Percentiles rank a stretch among this genome's conserved stretches.
These are phyloP conservation scores for Aquilaria yunnanensis DNA, from an alignment of 345 rosid species.

Conservation along the genomic window DNA sequence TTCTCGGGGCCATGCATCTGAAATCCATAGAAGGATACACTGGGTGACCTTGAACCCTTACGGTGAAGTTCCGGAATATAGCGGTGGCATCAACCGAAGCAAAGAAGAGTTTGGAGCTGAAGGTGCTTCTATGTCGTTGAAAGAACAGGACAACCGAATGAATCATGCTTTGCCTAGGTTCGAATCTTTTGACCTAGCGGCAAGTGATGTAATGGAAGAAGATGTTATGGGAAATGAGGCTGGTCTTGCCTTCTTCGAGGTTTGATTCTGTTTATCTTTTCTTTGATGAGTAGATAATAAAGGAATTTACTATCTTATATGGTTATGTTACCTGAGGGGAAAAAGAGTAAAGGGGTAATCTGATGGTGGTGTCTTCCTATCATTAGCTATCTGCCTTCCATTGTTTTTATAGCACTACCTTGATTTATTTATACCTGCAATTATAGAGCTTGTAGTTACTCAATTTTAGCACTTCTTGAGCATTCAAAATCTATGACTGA, in stretches of 20 bases:
- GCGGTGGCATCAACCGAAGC: slow-evolving; percentile 17
- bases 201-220: slow-evolving; percentile 86
- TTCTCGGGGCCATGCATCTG: slow-evolving; percentile 34
- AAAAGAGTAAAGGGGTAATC: background rate
- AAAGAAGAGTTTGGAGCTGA: slow-evolving; percentile 17
- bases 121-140: slow-evolving; percentile 15
- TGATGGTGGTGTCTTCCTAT: background rate
- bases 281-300: background rate
- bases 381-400: background rate
- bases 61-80: slow-evolving; percentile 42
- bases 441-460: background rate
- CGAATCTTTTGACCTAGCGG: slow-evolving; percentile 54
- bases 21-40: slow-evolving; percentile 60
- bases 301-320: too few relatives aligned
- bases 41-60: slow-evolving; percentile 93
- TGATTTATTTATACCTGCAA: background rate
- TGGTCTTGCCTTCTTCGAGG: slow-evolving; percentile 89
- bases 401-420: background rate
- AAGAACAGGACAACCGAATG: slow-evolving; percentile 16
- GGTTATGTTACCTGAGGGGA: too few relatives aligned
- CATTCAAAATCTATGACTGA: background rate
- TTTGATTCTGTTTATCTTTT: slow-evolving; percentile 18
- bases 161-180: slow-evolving; percentile 42
- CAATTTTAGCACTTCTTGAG: background rate
- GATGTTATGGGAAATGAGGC: slow-evolving; percentile 72